phyloP scores from a whole-genome alignment of 1,284 basidiomycete species.

The Cryptococcus sp. region DNA sequence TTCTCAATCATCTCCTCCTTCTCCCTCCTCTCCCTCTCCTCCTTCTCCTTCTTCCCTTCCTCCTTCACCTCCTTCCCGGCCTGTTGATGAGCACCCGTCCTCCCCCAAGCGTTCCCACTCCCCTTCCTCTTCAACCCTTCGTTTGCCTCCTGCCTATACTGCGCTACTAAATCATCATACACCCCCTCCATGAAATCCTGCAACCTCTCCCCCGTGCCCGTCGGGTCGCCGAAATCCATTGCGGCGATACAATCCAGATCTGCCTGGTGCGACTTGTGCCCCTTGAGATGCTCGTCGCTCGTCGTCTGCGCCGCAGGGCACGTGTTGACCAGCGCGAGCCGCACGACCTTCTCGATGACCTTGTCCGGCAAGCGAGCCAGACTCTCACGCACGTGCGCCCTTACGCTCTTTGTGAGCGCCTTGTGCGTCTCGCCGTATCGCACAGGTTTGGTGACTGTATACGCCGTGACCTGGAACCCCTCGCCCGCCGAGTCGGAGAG shows the following conservation, averaged over 20 bases:
- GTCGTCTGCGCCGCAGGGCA: constrained; percentile 17
- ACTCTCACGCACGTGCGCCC: constrained; percentile 58
- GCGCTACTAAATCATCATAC: constrained; percentile 56
- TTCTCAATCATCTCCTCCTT: constrained; percentile 49
- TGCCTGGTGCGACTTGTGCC: constrained; percentile 8
- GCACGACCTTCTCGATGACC: constrained; percentile 61
- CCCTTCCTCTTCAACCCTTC: constrained; percentile 31
- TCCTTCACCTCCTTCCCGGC: constrained; percentile 14
- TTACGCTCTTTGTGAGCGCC: constrained; percentile 59
- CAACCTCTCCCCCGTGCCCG: constrained; percentile 57
- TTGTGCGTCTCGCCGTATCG: constrained; percentile 57
- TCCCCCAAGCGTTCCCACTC: constrained; percentile 25
- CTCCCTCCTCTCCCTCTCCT: constrained; percentile 21
- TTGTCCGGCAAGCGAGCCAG: constrained; percentile 58
- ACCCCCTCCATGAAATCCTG: constrained; percentile 70
- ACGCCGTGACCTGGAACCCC: constrained; percentile 43
- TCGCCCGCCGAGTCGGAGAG: constrained; percentile 27
- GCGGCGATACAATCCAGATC: constrained; percentile 17
- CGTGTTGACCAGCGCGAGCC: constrained; percentile 35
- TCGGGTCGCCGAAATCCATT: constrained; percentile 38
- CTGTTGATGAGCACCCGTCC: neutral
- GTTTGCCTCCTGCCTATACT: constrained; percentile 31
- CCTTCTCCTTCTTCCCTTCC: constrained; percentile 13
- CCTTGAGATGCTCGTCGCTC: constrained; percentile 30
- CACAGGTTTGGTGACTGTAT: constrained; percentile 42